phyloP scores from a whole-genome alignment of 208 protist species.

The Herpetomonas tarakana region DNA sequence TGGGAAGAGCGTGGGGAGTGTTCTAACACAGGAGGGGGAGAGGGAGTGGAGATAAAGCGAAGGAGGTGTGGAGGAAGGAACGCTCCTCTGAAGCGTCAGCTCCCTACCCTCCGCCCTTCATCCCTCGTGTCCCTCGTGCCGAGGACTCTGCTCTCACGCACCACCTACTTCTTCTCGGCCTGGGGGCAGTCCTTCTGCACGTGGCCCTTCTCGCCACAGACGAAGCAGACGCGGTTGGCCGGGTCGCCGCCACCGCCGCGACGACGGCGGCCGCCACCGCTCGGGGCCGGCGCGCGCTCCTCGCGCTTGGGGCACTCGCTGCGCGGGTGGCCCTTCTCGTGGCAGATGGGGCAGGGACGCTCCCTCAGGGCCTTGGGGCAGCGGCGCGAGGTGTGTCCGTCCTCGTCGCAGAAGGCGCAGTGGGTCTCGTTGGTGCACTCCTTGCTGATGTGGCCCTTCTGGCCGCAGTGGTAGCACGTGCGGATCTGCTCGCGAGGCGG shows the following conservation, averaged over 20 bases:
- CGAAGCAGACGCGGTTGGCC: conserved; percentile 45
- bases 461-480: conserved; percentile 77
- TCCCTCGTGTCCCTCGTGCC: too few species aligned
- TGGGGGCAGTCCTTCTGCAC: conserved; percentile 13
- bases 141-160: too few species aligned
- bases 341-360: conserved; percentile 68
- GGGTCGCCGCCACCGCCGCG: conserved; percentile 31
- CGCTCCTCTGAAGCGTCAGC: too few species aligned
- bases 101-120: too few species aligned
- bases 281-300: background rate
- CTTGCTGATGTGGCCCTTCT: conserved; percentile 76
- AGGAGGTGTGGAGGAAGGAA: too few species aligned
- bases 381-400: conserved; percentile 75
- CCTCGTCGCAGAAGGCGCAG: conserved; percentile 81
- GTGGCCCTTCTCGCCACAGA: conserved; percentile 61
- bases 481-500: conserved; percentile 65
- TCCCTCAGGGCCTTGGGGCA: conserved; percentile 58
- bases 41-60: too few species aligned
- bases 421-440: conserved; percentile 67
- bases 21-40: too few species aligned
- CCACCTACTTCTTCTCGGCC: conserved; percentile 15
- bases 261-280: conserved; percentile 29
- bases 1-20: too few species aligned
- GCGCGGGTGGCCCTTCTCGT: conserved; percentile 75
- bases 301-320: conserved; percentile 64